Evolutionary conservation across 2,329 filamentous ascomycete genomes (phyloP), one percentile per base, ranked within the genome.

Genomic region (Cordyceps javanica): DNA sequence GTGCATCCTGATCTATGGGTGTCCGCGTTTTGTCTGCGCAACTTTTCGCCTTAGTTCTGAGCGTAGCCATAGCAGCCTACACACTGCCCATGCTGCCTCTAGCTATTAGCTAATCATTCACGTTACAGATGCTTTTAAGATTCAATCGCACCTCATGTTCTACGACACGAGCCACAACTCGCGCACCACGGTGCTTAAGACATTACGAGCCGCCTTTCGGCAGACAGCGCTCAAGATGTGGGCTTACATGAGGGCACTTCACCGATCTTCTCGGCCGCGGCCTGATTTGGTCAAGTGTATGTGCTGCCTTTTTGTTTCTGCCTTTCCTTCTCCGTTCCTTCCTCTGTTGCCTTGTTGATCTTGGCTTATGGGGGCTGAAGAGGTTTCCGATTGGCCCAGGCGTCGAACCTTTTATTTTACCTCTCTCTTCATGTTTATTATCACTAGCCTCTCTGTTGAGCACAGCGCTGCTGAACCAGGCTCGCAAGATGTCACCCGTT

Each of bases 91-190:
- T 7, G 9, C 11, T 13, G 3, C 16, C 25, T 13, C n/a, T 13
- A 25, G 11, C 42, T 32, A n/a, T 38, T 5, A 7, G 34, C 34
- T 38, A 38, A n/a, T 34, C 32, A 25, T 26, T 26, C 10, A 25
- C 34, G 10, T 9, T 2, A 34, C 52, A 83, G 80, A 80, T 65
- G 74, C 85, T 3, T 91, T 97, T 76, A 92, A 91, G 69, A 85
- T 94, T 54, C 90, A 96, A 68, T 86, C 91, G 53, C 89, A 94
- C 65, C 77, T 84, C 51, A 92, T 95, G 85, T 89, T 91, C 69
- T 87, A 90, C 65, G 91, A 95, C 69, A 89, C 89, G 5, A 73
- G 78, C 3, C 86, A 93, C 75, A 97, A 97, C 73, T 82, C 85
- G 3, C 68, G 81, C 8, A 63, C 69, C 4, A 89, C 86, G 0